These are phyloP conservation scores for Geotrichum macrosporum DNA, from an alignment of 1,139 yeast species.

Conservation along the genomic window DNA sequence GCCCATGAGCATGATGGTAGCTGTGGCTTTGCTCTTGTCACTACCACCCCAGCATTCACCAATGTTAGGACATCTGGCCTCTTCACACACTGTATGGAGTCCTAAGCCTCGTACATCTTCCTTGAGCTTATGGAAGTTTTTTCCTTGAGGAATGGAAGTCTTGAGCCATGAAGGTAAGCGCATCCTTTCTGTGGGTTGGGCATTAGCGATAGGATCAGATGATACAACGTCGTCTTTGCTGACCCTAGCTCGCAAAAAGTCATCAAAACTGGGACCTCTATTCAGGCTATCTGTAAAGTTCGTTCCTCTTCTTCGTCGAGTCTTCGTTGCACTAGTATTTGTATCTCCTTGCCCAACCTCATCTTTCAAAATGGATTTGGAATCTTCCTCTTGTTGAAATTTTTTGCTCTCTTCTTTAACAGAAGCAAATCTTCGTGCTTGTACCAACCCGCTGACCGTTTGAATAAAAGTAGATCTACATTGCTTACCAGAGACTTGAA, in stretches of 20 bases:
- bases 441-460: not conserved
- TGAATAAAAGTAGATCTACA: not conserved
- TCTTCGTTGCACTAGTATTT: not conserved
- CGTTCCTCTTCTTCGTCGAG: conserved; percentile 46
- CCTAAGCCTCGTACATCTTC: conserved; percentile 84
- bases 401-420: conserved; percentile 14
- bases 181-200: conserved; percentile 54
- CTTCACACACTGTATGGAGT: conserved; percentile 94
- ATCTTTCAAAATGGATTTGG: not conserved
- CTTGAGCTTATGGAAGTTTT: conserved; percentile 71
- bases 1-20: conserved; percentile 97
- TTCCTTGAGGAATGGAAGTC: conserved; percentile 93
- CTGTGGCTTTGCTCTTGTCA: conserved; percentile 90
- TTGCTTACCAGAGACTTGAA: conserved; percentile 9
- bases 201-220: conserved; percentile 40
- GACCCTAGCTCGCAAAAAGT: conserved; percentile 78
- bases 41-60: conserved; percentile 99
- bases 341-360: not conserved
- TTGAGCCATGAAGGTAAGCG: conserved; percentile 90
- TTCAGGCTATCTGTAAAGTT: conserved; percentile 67
- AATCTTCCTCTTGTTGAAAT: not conserved
- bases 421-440: conserved; percentile 15
- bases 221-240: conserved; percentile 50
- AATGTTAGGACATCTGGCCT: conserved; percentile 96
- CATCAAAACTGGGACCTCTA: conserved; percentile 91